Evolutionary conservation across 1,139 yeast species (phyloP).

Genomic region (Insectozyma bohioensis): DNA sequence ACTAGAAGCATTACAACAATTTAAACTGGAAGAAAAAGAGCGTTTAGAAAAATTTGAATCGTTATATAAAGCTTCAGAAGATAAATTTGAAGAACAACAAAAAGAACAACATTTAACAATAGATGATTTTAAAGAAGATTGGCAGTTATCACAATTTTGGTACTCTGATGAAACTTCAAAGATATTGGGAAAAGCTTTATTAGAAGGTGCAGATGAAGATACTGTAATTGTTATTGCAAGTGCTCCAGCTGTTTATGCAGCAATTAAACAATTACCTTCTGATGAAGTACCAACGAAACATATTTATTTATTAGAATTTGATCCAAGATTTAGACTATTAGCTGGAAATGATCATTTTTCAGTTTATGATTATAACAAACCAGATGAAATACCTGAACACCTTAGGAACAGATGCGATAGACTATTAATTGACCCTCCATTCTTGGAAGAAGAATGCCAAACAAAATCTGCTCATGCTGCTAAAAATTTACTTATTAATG

Average conservation of each 20-base stretch:
- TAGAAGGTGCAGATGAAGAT: conserved; percentile 71
- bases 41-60: conserved; percentile 59
- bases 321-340: conserved; percentile 68
- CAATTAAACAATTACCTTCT: conserved; percentile 56
- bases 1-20: conserved; percentile 74
- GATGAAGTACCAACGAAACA: conserved; percentile 61
- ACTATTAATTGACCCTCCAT: conserved; percentile 86
- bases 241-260: conserved; percentile 93
- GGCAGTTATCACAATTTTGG: conserved; percentile 96
- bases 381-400: conserved; percentile 58
- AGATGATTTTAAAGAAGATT: conserved; percentile 78
- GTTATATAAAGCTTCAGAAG: conserved; percentile 60
- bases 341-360: conserved; percentile 68
- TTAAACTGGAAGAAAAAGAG: conserved; percentile 62
- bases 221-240: conserved; percentile 76
- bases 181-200: conserved; percentile 61
- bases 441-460: conserved; percentile 79
- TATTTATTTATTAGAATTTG: conserved; percentile 75
- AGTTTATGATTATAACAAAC: conserved; percentile 73
- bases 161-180: conserved; percentile 73
- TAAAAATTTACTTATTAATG: conserved; percentile 50
- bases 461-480: conserved; percentile 72
- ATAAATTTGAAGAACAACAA: conserved; percentile 35
- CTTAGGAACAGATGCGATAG: conserved; percentile 67
- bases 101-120: conserved; percentile 34